Evolutionary conservation across 345 rosid genomes (phyloP).

Genomic region (Eucalyptus cladocalyx): DNA sequence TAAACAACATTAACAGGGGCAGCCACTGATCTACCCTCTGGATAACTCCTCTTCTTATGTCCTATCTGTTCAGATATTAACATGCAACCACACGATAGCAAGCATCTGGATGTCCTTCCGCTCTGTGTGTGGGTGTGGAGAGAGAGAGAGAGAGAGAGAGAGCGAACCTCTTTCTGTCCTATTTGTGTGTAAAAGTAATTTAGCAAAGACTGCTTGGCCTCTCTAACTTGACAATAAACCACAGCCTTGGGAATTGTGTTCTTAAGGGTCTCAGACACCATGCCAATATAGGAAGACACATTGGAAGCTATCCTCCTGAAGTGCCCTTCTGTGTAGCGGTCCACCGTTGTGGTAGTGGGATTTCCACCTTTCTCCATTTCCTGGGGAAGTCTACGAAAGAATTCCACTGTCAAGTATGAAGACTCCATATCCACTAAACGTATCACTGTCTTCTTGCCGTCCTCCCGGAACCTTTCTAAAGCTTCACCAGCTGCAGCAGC

Average conservation of each 20-base stretch:
- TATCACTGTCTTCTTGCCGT: constrained; percentile 53
- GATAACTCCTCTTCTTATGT: background rate
- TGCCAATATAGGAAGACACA: constrained; percentile 57
- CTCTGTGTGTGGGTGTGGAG: background rate
- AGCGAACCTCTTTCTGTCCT: constrained; percentile 54
- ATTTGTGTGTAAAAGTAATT: constrained; percentile 61
- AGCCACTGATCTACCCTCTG: background rate
- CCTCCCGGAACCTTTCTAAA: constrained; percentile 63
- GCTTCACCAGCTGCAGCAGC: constrained; percentile 57
- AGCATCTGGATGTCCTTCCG: background rate
- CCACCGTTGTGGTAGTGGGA: constrained; percentile 13
- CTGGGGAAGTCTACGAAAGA: constrained; percentile 74
- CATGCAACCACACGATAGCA: background rate
- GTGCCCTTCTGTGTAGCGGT: constrained; percentile 56
- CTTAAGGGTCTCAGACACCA: constrained; percentile 68
- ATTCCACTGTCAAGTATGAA: constrained; percentile 67
- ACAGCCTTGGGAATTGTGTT: constrained; percentile 67
- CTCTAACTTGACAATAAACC: constrained; percentile 75
- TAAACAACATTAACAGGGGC: background rate
- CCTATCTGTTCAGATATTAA: background rate
- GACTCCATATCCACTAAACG: constrained; percentile 80
- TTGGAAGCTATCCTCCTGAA: constrained; percentile 71
- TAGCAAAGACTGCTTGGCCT: constrained; percentile 60
- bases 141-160: background rate
- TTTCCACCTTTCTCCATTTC: constrained; percentile 32